Evolutionary conservation across 371 early-diverging fungal genomes (phyloP).

Genomic region (Parasitella parasitica): DNA sequence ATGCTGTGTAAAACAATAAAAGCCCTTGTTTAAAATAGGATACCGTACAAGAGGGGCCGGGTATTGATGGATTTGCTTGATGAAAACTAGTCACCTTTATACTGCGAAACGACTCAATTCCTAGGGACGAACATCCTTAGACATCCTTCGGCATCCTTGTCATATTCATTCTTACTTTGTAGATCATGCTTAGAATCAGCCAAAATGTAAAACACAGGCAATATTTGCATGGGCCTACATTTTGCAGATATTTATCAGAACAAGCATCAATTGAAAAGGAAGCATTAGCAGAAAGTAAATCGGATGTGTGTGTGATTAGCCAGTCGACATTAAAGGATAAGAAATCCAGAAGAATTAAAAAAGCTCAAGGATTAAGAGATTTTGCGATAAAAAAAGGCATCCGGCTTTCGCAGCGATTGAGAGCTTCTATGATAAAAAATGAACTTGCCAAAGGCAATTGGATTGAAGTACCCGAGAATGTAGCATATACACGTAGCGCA

Average conservation of each 20-base stretch:
- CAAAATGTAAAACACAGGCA: background rate
- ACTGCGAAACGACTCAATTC: no score
- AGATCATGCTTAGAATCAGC: constrained; percentile 2
- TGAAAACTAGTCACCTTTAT: background rate
- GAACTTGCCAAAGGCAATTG: background rate
- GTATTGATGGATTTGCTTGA: background rate
- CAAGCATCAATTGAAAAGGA: background rate
- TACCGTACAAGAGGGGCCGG: background rate
- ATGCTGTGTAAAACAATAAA: background rate
- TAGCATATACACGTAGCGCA: background rate
- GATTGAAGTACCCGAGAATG: background rate
- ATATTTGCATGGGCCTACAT: background rate
- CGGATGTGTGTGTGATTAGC: background rate
- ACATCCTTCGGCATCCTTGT: background rate
- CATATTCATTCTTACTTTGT: background rate
- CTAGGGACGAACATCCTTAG: no score
- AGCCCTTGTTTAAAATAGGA: constrained; percentile 8
- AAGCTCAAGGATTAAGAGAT: no score
- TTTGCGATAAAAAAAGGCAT: background rate
- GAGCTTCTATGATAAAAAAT: background rate
- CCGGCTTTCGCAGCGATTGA: background rate
- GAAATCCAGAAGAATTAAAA: background rate
- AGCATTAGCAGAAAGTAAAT: background rate
- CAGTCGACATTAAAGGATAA: background rate
- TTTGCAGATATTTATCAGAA: background rate